These are phyloP conservation scores for Isabelozyma gotoi DNA, from an alignment of 805 yeast genomes.

Conservation along the genomic window DNA sequence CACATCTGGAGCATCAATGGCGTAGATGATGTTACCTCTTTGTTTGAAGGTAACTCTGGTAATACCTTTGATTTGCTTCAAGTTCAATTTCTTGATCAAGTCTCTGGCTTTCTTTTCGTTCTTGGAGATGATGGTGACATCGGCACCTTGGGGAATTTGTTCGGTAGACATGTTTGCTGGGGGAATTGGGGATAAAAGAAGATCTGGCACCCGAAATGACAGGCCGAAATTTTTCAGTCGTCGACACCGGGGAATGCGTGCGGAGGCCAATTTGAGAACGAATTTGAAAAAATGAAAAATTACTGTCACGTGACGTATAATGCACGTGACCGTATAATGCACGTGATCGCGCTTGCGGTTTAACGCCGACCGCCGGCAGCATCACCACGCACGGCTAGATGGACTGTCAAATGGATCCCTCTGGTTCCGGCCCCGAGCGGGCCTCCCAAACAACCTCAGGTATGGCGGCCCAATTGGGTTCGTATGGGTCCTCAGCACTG, in stretches of 20 bases:
- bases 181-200: not conserved
- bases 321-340: too few species aligned
- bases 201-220: not conserved
- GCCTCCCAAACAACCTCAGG: too few species aligned
- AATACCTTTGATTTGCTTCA: constrained; percentile 89
- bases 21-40: constrained; percentile 87
- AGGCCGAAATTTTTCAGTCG: not conserved
- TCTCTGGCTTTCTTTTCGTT: constrained; percentile 96
- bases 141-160: constrained; percentile 81
- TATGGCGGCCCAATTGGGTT: too few species aligned
- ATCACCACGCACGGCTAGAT: too few species aligned
- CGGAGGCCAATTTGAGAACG: not conserved
- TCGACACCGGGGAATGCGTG: not conserved
- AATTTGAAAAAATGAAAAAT: not conserved
- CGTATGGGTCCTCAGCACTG: too few species aligned
- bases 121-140: constrained; percentile 77
- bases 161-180: constrained; percentile 40
- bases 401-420: too few species aligned
- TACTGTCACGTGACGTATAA: too few species aligned
- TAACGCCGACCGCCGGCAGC: too few species aligned
- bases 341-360: too few species aligned
- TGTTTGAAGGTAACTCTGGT: constrained; percentile 94
- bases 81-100: constrained; percentile 79
- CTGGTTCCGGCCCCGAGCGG: too few species aligned
- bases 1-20: constrained; percentile 92